Conservation (phyloP, 208 protist species). For the Leishmania braziliensis region DNA sequence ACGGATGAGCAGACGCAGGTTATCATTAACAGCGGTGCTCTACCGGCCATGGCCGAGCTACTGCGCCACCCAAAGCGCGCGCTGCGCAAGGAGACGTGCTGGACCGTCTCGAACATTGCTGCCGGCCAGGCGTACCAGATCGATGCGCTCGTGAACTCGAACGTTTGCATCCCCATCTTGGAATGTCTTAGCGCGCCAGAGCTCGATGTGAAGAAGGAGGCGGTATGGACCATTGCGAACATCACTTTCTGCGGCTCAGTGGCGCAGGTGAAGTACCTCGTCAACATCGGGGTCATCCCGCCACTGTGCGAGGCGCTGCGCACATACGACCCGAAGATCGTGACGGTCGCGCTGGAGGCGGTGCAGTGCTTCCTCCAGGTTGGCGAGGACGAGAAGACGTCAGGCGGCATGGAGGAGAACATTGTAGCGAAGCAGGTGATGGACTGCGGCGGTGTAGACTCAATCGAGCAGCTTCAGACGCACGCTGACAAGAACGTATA, state of each 20-base stretch:
- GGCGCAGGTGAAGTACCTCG: conserved; percentile 92
- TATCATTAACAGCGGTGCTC: conserved; percentile 93
- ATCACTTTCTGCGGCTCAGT: conserved; percentile 90
- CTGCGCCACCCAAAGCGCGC: conserved; percentile 83
- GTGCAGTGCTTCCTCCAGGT: conserved; percentile 95
- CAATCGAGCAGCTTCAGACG: conserved; percentile 94
- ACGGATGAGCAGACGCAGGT: conserved; percentile 96
- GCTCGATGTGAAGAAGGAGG: conserved; percentile 98
- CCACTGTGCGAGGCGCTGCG: conserved; percentile 94
- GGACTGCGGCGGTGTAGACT: conserved; percentile 93
- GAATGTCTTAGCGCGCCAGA: conserved; percentile 85
- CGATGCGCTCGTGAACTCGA: conserved; percentile 87
- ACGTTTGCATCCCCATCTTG: conserved; percentile 94
- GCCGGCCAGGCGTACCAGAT: conserved; percentile 96
- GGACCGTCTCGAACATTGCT: conserved; percentile 99
- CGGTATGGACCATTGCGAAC: conserved; percentile 98
- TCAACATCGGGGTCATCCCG: conserved; percentile 88
- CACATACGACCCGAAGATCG: conserved; percentile 89
- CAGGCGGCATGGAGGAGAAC: conserved; percentile 51
- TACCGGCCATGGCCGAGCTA: conserved; percentile 79
- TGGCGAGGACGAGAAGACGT: conserved; percentile 58
- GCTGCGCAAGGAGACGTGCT: conserved; percentile 98
- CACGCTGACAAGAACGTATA: conserved; percentile 96
- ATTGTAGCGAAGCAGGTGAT: conserved; percentile 82
- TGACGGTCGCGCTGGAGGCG: conserved; percentile 95